Conservation (phyloP, 192 early-diverging fungal species). For the Radiomyces spectabilis region DNA sequence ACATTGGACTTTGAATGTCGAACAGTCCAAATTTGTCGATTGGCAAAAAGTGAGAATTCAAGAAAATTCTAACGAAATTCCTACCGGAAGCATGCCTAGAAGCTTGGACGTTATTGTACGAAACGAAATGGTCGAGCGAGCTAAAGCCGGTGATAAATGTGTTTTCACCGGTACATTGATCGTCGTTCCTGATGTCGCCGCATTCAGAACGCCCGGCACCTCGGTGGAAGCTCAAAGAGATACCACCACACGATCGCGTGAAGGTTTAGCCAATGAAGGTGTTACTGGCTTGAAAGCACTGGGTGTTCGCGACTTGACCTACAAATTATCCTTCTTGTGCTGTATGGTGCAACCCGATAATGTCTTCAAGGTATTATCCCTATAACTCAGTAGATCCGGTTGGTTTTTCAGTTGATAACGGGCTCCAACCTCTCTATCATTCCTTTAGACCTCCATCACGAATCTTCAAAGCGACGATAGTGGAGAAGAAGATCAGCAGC, state of each 20-base stretch:
- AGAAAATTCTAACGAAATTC: conserved; percentile 93
- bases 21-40: conserved; percentile 85
- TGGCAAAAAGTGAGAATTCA: conserved; percentile 98
- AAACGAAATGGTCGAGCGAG: conserved; percentile 86
- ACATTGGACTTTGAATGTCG: conserved; percentile 73
- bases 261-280: conserved; percentile 66
- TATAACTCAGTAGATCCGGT: conserved; percentile 1
- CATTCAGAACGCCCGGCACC: conserved; percentile 67
- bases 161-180: conserved; percentile 84
- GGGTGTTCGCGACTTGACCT: conserved; percentile 90
- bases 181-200: conserved; percentile 85
- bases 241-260: conserved; percentile 29
- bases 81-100: conserved; percentile 94
- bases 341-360: conserved; percentile 66
- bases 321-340: conserved; percentile 85
- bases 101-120: conserved; percentile 93
- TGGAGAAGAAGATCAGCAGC: conserved; percentile 55
- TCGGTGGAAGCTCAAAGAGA: conserved; percentile 53
- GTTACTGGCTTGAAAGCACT: conserved; percentile 80
- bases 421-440: too few relatives aligned
- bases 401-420: too few relatives aligned
- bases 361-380: conserved; percentile 14
- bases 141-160: conserved; percentile 93
- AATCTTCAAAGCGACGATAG: conserved; percentile 53
- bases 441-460: conserved; percentile 17